phyloP scores from a whole-genome alignment of 176 grass and related monocot species.

The Triticum dicoccoides region DNA sequence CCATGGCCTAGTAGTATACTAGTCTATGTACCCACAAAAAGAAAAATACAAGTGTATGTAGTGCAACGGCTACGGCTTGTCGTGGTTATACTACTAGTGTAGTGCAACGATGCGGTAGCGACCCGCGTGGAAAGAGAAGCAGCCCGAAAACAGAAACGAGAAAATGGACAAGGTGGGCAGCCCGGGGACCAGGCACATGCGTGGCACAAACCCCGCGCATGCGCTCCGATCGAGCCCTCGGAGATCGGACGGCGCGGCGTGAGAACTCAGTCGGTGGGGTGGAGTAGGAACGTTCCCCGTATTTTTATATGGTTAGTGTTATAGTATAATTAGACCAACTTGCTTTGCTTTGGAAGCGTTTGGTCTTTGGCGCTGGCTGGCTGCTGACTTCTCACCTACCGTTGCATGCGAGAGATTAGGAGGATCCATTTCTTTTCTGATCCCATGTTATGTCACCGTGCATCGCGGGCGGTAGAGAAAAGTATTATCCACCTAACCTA shows the following conservation, averaged over 20 bases:
- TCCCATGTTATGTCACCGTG: neutral
- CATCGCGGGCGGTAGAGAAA: neutral
- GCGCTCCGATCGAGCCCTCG: neutral
- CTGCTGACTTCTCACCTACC: conserved; percentile 32
- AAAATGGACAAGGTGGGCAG: neutral
- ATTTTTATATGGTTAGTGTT: neutral
- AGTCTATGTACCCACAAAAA: too few species aligned
- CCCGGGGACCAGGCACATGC: neutral
- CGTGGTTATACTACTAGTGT: neutral
- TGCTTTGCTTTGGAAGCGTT: neutral
- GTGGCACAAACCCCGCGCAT: neutral
- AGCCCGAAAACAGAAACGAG: neutral
- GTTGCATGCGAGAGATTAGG: neutral
- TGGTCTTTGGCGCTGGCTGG: conserved; percentile 27
- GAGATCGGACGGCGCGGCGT: neutral
- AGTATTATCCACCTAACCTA: neutral
- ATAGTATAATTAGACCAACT: conserved; percentile 37
- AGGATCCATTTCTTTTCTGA: neutral
- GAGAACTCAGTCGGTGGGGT: neutral
- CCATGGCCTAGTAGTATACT: too few species aligned
- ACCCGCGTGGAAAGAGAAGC: neutral
- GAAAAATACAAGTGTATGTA: neutral
- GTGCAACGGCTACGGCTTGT: neutral
- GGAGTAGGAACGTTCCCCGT: neutral
- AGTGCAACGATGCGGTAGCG: neutral